Evolutionary conservation across 1,284 basidiomycete genomes (phyloP), one percentile per base, ranked within the genome.

Genomic region (Golubevia sp.): DNA sequence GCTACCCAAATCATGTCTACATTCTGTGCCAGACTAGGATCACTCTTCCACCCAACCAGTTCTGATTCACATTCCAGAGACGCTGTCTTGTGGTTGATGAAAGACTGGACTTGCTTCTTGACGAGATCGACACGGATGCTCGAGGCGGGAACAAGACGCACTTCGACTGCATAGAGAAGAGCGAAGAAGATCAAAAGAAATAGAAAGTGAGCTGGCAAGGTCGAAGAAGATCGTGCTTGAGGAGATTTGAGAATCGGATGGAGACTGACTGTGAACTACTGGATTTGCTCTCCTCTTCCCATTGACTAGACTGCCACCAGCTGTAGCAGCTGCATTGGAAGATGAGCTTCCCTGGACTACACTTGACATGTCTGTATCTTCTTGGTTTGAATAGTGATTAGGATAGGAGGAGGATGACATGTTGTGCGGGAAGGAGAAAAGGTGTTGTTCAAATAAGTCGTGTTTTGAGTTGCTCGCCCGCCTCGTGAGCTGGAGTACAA

Each of bases 1-100:
- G 91, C 90, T 2, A 92, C 89, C n/a, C 86, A 85, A 65, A 98
- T 90, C 38, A 87, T 87, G 64, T 94, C 91, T 21, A 97, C 90
- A 55, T 92, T 89, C 23, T 89, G 86, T 0, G 87, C 86, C 15
- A 98, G 88, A 49, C 91, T 88, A 7, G 89, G 87, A 25, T 90
- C 85, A 49, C 88, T 87, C 66, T 91, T 87, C 92, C 92, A 95
- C 30, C 91, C 90, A 49, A 86, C 85, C 2, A 94, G 84, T 0
- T 86, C 87, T 8, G 90, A 90, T 8, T 90, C 89, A 24, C 91
- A 85, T 62, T 87, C 87, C 62, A 92, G 86, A 55, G 11, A 25
- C 56, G 59, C 80, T 78, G 20, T 67, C 67, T 48, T 71, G 56
- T 88, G 86, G 21, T 83, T 85, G 51, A 94, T 86, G 79, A 88